Base-by-base conservation (phyloP, 2,329 filamentous ascomycete species). In the Xylaria sp. region DNA sequence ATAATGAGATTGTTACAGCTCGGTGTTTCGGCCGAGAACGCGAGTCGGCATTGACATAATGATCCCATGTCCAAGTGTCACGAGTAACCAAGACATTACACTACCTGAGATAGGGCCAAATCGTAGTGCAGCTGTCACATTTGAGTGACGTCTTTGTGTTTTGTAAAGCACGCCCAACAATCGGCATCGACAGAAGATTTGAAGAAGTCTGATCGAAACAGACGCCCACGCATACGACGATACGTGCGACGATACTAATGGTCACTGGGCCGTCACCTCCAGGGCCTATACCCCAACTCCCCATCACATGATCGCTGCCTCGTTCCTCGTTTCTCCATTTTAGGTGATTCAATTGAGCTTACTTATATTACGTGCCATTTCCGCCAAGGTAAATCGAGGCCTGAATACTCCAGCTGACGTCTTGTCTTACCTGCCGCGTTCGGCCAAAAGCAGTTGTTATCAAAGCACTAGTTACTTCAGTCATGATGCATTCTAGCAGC, bases 251-350 rank as follows among this genome's bases (percentile, higher is more conserved):
- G 26, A 44, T 62, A 63, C 38, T 5, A 59, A 69, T 59, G 66
- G 58, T 60, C 62, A 66, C 54, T 33, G 38, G 53, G 54, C 42
- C 57, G 31, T 46, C 46, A 49, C 42, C 42, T 31, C 38, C 33
- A 53, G 36, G 36, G 36, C 60, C 59, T 54, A 42, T 62, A 36
- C 57, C 62, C 36, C 64, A 64, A 59, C 44, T 67, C 36, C 15
- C 17, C 11, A 44, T 70, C 65, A 65, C 68, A 70, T 68, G 68
- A 70, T 63, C 49, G 7, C 57, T 54, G 31, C 31, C 53, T 56
- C 53, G 13, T 56, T 38, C 33, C 28, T 26, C 44, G 11, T 28
- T 42, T 53, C 49, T 40, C 49, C 28, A 54, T 59, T 48, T 65
- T 38, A 58, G 57, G 44, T 38, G 17, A 60, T 36, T 51, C 13